Evolutionary conservation across 1,284 basidiomycete species (phyloP).

Genomic region (Ustilago trichophora): DNA sequence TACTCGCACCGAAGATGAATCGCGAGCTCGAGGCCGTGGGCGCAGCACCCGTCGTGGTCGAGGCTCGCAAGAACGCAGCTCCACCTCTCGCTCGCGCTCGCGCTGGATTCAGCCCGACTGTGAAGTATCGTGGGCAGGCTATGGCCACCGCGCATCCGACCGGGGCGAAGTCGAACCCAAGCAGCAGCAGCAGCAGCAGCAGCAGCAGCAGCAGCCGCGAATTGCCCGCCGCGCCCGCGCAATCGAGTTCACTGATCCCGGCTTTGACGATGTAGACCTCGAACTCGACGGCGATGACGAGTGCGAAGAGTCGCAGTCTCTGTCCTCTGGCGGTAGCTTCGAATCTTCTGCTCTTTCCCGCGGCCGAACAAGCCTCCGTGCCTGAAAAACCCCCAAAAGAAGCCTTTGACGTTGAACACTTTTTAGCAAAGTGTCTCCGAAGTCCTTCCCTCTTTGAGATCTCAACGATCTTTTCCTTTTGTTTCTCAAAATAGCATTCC

Average conservation of each 20-base stretch:
- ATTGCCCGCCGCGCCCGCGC: constrained; percentile 11
- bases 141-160: constrained; percentile 40
- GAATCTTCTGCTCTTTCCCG: constrained; percentile 9
- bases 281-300: constrained; percentile 52
- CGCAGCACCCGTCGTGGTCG: constrained; percentile 29
- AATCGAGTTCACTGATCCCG: constrained; percentile 32
- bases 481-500: constrained; percentile 1
- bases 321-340: constrained; percentile 33
- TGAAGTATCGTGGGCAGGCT: constrained; percentile 43
- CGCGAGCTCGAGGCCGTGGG: constrained; percentile 14
- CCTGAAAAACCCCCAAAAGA: constrained; percentile 1
- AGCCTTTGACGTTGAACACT: constrained; percentile 16
- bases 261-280: constrained; percentile 57
- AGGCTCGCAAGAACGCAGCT: constrained; percentile 36
- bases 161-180: constrained; percentile 15
- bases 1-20: neutral
- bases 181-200: constrained; percentile 12
- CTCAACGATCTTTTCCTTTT: constrained; percentile 22
- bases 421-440: constrained; percentile 18
- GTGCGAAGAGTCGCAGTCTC: constrained; percentile 23
- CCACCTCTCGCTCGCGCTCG: constrained; percentile 29
- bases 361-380: constrained; percentile 17
- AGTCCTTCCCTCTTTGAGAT: constrained; percentile 7
- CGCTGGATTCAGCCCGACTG: constrained; percentile 31
- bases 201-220: too few relatives aligned